Conservation (phyloP, 2,329 filamentous ascomycete genomes). For the Truncatella angustata region DNA sequence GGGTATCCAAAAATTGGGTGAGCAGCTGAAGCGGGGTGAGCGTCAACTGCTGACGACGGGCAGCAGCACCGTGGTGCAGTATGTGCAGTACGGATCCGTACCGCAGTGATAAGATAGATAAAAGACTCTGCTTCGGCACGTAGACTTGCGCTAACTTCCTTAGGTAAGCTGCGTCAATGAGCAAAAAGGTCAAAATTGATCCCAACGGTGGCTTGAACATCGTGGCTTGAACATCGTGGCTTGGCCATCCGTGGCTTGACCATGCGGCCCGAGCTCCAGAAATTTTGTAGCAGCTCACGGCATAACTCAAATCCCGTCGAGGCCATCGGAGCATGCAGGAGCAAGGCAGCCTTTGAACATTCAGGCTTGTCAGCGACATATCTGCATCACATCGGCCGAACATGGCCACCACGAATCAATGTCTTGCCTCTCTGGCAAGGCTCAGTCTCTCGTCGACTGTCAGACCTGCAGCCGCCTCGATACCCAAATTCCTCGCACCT, state of each 20-base stretch:
- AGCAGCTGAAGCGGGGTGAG: slow-evolving; percentile 10
- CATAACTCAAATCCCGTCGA: too few species aligned
- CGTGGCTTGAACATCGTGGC: too few species aligned
- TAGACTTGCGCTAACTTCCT: too few species aligned
- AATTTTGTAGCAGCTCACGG: too few species aligned
- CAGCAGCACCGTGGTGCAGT: too few species aligned
- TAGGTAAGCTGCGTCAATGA: background rate
- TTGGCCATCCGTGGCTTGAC: too few species aligned
- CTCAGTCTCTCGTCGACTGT: slow-evolving; percentile 40
- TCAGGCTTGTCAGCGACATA: too few species aligned
- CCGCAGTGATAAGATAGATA: too few species aligned
- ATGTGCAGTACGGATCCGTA: too few species aligned
- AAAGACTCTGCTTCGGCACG: too few species aligned
- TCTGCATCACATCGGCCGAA: slow-evolving; percentile 8
- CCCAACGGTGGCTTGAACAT: background rate
- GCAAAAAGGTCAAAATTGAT: slow-evolving; percentile 13
- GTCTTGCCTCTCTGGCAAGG: slow-evolving; percentile 53
- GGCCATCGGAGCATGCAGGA: too few species aligned
- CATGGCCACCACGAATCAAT: slow-evolving; percentile 54
- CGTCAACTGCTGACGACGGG: slow-evolving; percentile 9
- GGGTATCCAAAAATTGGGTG: slow-evolving; percentile 13
- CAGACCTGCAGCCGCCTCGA: slow-evolving; percentile 38
- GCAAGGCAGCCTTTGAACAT: too few species aligned
- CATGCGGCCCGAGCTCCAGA: slow-evolving; percentile 30
- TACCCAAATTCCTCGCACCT: slow-evolving; percentile 51